phyloP scores from a whole-genome alignment of 2,329 filamentous ascomycete genomes.

The Nothomitra cinnamomea region DNA sequence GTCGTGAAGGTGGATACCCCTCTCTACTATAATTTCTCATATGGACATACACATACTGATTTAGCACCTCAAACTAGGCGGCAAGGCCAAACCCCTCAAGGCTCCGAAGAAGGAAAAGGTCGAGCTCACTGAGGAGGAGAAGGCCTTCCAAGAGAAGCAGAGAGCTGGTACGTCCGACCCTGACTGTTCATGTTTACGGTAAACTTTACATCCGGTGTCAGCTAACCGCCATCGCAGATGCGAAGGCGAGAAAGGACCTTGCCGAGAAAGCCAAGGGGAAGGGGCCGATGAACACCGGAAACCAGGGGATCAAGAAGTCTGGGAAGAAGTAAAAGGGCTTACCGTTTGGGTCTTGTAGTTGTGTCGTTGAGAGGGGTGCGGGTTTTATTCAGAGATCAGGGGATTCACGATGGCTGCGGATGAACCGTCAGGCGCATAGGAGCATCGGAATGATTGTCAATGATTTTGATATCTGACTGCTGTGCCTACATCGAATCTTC shows the following conservation, averaged over 20 bases:
- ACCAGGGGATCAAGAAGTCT: slow-evolving; percentile 92
- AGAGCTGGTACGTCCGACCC: slow-evolving; percentile 47
- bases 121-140: slow-evolving; percentile 76
- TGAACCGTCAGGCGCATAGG: neutral
- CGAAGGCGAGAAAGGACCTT: slow-evolving; percentile 72
- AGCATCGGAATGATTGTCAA: neutral
- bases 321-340: slow-evolving; percentile 66
- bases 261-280: slow-evolving; percentile 71
- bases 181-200: neutral
- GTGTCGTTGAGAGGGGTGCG: too few species aligned
- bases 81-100: slow-evolving; percentile 77
- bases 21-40: neutral
- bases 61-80: slow-evolving; percentile 33
- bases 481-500: neutral
- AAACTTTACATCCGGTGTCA: neutral
- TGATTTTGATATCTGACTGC: neutral
- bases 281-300: slow-evolving; percentile 69
- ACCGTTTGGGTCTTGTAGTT: too few species aligned
- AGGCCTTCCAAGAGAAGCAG: slow-evolving; percentile 71
- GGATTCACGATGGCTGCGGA: too few species aligned
- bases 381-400: too few species aligned
- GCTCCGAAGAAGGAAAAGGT: slow-evolving; percentile 68
- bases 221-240: slow-evolving; percentile 32
- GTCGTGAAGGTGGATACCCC: slow-evolving; percentile 3
- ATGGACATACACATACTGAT: slow-evolving; percentile 11